These are phyloP conservation scores for Aspergillus homomorphus DNA, from an alignment of 495 filamentous ascomycete species.

Conservation along the genomic window DNA sequence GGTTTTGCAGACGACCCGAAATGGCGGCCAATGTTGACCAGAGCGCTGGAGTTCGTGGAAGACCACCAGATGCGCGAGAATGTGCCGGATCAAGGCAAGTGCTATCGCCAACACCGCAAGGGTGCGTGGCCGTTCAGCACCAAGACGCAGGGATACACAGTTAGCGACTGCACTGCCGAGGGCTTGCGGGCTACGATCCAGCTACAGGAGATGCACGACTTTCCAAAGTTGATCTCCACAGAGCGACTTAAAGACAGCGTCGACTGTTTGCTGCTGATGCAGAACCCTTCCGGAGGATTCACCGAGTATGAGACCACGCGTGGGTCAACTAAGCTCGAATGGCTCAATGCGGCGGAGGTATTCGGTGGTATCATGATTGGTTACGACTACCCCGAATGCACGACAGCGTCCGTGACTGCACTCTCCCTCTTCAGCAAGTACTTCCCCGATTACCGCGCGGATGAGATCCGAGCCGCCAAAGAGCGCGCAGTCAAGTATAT, in stretches of 20 bases:
- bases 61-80: slow-evolving; percentile 88
- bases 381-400: slow-evolving; percentile 97
- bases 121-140: slow-evolving; percentile 96
- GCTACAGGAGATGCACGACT: slow-evolving; percentile 75
- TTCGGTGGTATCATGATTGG: slow-evolving; percentile 98
- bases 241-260: slow-evolving; percentile 79
- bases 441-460: slow-evolving; percentile 73
- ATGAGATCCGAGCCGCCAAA: slow-evolving; percentile 72
- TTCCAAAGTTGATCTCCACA: slow-evolving; percentile 69
- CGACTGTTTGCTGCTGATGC: slow-evolving; percentile 88
- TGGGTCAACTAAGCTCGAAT: slow-evolving; percentile 72
- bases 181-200: slow-evolving; percentile 82
- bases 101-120: slow-evolving; percentile 89
- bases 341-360: slow-evolving; percentile 91
- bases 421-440: slow-evolving; percentile 76
- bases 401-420: slow-evolving; percentile 89
- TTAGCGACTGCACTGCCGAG: slow-evolving; percentile 91
- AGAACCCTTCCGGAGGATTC: slow-evolving; percentile 85
- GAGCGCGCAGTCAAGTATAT: slow-evolving; percentile 73
- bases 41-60: slow-evolving; percentile 83
- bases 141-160: slow-evolving; percentile 87
- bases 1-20: slow-evolving; percentile 73
- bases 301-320: slow-evolving; percentile 85
- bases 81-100: slow-evolving; percentile 69
- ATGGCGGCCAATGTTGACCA: slow-evolving; percentile 79